phyloP scores from a whole-genome alignment of 164 flowering plant genomes.

The Cinnamomum chago region DNA sequence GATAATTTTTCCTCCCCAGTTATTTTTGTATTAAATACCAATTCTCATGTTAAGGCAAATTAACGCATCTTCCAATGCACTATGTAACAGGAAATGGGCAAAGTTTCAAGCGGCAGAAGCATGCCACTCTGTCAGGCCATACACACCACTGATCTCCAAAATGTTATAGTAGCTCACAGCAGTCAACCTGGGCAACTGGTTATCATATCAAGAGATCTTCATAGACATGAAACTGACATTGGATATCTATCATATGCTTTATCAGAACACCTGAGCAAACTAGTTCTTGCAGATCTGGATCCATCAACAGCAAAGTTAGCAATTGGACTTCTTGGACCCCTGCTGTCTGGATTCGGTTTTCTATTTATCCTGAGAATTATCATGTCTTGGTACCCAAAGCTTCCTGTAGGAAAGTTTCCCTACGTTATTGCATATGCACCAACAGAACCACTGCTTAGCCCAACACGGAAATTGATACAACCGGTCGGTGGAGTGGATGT shows the following conservation, averaged over 20 bases:
- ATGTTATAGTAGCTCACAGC: conserved; percentile 5
- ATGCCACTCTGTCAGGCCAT: background rate
- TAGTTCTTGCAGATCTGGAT: conserved; percentile 62
- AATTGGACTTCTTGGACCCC: conserved; percentile 69
- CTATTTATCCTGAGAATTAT: conserved; percentile 80
- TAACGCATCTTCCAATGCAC: too few relatives aligned
- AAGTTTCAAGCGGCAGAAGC: conserved; percentile 5
- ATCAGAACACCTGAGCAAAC: conserved; percentile 15
- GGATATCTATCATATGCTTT: conserved; percentile 7
- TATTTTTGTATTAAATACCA: too few relatives aligned
- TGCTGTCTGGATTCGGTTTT: conserved; percentile 72
- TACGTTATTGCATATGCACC: conserved; percentile 90
- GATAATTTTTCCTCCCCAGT: too few relatives aligned
- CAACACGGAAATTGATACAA: conserved; percentile 80
- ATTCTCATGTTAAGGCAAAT: too few relatives aligned
- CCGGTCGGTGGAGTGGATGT: conserved; percentile 98
- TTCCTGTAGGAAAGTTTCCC: conserved; percentile 90
- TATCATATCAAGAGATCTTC: background rate
- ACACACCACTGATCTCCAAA: conserved; percentile 8
- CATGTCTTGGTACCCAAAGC: conserved; percentile 99
- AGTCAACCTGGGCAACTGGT: conserved; percentile 2
- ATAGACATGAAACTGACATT: background rate
- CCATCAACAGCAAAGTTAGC: conserved; percentile 78
- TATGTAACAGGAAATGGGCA: conserved; percentile 11
- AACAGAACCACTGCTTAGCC: conserved; percentile 76